These are phyloP conservation scores for Hypoxylon subgilvum DNA, from an alignment of 495 filamentous ascomycete genomes.

Conservation along the genomic window DNA sequence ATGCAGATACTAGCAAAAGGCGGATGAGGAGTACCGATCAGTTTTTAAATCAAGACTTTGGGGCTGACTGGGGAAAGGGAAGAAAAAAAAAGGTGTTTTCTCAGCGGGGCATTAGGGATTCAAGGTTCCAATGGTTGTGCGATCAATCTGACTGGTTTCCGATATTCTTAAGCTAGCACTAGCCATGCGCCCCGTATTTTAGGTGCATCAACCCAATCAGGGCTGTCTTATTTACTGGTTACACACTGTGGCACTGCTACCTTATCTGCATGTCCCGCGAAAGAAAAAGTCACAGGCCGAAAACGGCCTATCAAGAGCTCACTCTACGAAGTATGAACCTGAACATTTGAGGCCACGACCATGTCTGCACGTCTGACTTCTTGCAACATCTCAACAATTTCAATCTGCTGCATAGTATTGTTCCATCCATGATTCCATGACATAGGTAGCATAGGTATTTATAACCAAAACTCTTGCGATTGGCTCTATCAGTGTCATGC, in stretches of 20 bases:
- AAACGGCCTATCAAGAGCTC: slow-evolving; percentile 20
- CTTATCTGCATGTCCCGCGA: slow-evolving; percentile 12
- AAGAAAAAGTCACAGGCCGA: slow-evolving; percentile 20
- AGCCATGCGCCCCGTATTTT: slow-evolving; percentile 17
- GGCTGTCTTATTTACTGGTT: slow-evolving; percentile 10
- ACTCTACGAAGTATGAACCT: no score
- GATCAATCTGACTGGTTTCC: slow-evolving; percentile 38
- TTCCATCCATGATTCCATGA: no score
- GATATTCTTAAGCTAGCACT: slow-evolving; percentile 21
- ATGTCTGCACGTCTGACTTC: no score
- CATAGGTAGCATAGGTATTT: neutral
- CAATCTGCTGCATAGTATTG: no score
- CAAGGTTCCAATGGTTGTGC: no score
- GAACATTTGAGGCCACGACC: no score
- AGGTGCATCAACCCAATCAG: slow-evolving; percentile 8
- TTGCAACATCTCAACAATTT: no score
- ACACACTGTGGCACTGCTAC: slow-evolving; percentile 19
- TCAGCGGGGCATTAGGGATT: slow-evolving; percentile 27
- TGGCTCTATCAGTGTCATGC: slow-evolving; percentile 2
- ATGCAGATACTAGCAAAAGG: slow-evolving; percentile 9
- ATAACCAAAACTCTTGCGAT: slow-evolving; percentile 1
- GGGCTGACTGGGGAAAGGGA: slow-evolving; percentile 11
- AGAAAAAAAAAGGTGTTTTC: slow-evolving; percentile 21
- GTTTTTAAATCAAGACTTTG: slow-evolving; percentile 15
- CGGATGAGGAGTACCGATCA: slow-evolving; percentile 23